Evolutionary conservation across 768 basidiomycete species (phyloP).

Genomic region (Auriscalpium microsporum): DNA sequence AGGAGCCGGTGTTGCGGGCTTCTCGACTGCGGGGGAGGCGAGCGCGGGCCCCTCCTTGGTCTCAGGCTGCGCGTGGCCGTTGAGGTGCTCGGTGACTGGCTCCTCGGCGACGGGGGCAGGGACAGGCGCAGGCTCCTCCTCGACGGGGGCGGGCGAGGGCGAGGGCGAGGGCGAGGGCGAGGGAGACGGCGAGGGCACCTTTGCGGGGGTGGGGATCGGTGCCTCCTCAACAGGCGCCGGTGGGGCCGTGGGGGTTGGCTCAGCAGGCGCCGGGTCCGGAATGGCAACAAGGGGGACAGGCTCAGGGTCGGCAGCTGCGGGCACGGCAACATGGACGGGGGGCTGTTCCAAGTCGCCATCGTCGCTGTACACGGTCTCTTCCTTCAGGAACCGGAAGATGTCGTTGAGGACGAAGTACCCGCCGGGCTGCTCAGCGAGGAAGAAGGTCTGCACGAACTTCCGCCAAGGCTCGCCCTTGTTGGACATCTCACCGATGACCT

Average conservation of each 20-base stretch:
- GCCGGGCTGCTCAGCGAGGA: slow-evolving; percentile 98
- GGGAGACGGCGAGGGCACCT: slow-evolving; percentile 25
- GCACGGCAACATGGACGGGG: slow-evolving; percentile 38
- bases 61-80: slow-evolving; percentile 28
- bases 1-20: slow-evolving; percentile 24
- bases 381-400: slow-evolving; percentile 99
- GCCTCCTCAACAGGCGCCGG: slow-evolving; percentile 28
- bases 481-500: slow-evolving; percentile 99
- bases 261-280: slow-evolving; percentile 23
- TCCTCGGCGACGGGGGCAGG: slow-evolving; percentile 31
- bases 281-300: slow-evolving; percentile 15
- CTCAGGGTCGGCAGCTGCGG: slow-evolving; percentile 31
- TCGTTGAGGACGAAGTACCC: slow-evolving; percentile 99
- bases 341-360: slow-evolving; percentile 28
- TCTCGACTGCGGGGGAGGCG: slow-evolving; percentile 23
- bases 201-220: slow-evolving; percentile 27
- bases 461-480: slow-evolving; percentile 88
- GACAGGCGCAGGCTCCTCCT: slow-evolving; percentile 21
- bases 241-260: slow-evolving; percentile 23
- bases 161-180: slow-evolving; percentile 34
- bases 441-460: slow-evolving; percentile 99
- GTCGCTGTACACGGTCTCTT: slow-evolving; percentile 79
- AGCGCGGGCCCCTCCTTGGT: slow-evolving; percentile 25
- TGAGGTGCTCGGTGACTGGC: slow-evolving; percentile 21
- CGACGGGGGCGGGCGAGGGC: slow-evolving; percentile 30